Evolutionary conservation across 805 yeast genomes (phyloP), one percentile per base, ranked within the genome.

Genomic region (Teunomyces barrocoloradensis): DNA sequence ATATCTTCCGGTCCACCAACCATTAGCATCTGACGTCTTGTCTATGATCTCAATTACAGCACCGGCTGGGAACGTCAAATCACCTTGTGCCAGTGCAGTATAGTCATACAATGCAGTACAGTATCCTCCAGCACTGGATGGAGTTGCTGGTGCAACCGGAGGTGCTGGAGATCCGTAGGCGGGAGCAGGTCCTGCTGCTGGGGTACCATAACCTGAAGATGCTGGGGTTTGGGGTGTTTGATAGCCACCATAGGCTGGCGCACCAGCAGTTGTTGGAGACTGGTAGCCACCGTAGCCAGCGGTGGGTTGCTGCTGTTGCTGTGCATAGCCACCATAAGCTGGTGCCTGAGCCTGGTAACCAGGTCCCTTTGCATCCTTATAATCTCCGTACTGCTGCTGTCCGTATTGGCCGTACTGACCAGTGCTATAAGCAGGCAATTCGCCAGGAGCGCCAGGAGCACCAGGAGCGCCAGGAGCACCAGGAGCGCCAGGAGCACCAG

Each of bases 1-100:
- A 52, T 79, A 71, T 34, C 77, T 70, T 11, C 99, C 99, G 0
- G 97, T 89, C 99, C 99, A 94, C 99, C 99, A 94, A 5, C 96
- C 99, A 59, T 89, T 89, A 45, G 84, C 78, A 63, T 90, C 96
- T 0, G 80, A 75, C 0, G 96, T 86, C 60, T 89, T 84, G 61
- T 89, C 87, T 3, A 90, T 80, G 50, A 94, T 76, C 57, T 88
- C 87, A 54, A 94, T 91, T 27, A 82, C 78, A 17, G 91, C 86
- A 18, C 98, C 99, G 0, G 96, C 96, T 29, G 83, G 77, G 72
- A 94, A 89, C 15, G 87, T 69, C 60, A 94, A 75, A 63, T 94
- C 99, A 18, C 98, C 98, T 28, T 79, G 87, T 0, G 97, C 94
- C 66, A 90, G 97, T 0, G 98, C 96, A 6, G 85, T 71, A 66